phyloP scores from a whole-genome alignment of 371 early-diverging fungal species.

The Catenaria anguillulae region DNA sequence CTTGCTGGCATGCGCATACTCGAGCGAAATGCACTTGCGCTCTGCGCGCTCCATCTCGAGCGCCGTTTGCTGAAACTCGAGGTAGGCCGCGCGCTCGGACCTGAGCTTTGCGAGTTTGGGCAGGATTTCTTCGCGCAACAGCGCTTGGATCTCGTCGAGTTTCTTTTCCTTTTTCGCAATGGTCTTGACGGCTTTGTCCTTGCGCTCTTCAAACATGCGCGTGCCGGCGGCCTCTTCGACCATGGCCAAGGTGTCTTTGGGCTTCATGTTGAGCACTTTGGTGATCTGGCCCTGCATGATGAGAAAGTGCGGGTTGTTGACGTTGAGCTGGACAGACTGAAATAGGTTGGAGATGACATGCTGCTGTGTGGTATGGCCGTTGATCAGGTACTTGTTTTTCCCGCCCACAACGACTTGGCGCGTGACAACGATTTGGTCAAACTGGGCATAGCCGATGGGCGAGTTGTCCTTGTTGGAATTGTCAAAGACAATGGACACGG shows the following conservation, averaged over 20 bases:
- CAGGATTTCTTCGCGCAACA: conserved; percentile 74
- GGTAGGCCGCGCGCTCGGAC: conserved; percentile 69
- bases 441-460: conserved; percentile 83
- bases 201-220: conserved; percentile 92
- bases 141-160: conserved; percentile 73
- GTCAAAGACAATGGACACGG: conserved; percentile 91
- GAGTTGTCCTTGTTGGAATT: conserved; percentile 71
- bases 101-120: conserved; percentile 87
- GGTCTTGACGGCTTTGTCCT: conserved; percentile 83
- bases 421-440: conserved; percentile 76
- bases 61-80: conserved; percentile 86
- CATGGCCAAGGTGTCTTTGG: conserved; percentile 87
- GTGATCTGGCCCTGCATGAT: conserved; percentile 99
- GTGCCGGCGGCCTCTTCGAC: conserved; percentile 99
- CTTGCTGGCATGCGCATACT: conserved; percentile 24
- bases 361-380: conserved; percentile 82
- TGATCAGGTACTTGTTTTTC: conserved; percentile 89
- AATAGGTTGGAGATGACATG: conserved; percentile 81
- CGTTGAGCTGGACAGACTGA: conserved; percentile 92
- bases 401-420: conserved; percentile 87
- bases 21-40: conserved; percentile 64
- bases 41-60: conserved; percentile 68
- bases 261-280: conserved; percentile 98
- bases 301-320: conserved; percentile 96
- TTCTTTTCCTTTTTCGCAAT: conserved; percentile 93